Base-by-base conservation (phyloP, 164 flowering plant genomes). In the Euptelea pleiosperma region DNA sequence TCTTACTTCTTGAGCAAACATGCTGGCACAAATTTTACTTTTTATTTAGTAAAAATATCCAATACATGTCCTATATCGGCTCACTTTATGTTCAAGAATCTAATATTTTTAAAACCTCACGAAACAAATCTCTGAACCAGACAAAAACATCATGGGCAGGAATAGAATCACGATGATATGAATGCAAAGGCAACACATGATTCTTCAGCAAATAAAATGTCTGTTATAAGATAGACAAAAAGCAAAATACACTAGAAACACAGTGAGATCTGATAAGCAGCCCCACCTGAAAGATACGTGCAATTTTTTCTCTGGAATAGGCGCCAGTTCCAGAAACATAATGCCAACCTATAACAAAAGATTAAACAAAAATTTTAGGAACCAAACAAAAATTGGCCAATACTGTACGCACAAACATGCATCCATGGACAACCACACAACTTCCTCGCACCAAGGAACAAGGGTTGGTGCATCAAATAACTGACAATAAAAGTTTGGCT, bases 321-420 rank as follows among this genome's bases (percentile, higher is more conserved):
- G 11, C 12, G 44, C 66, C 66, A 61, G 56, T 28, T 60, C 47
- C 41, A 64, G 56, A 61, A 70, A 53, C 69, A 70, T 65, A 60
- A 56, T 60, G 50, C 46, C 59, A 52, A 40, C 55, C 73, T 60
- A 57, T 19, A 55, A 34, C 28, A 41, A 21, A 57, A 62, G 29
- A 35, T n/a, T n/a, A n/a, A n/a, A 31, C 18, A 36, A 0, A 44
- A 41, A 25, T 45, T n/a, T n/a, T n/a, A n/a, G n/a, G n/a, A n/a
- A n/a, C n/a, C n/a, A n/a, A n/a, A n/a, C n/a, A n/a, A n/a, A n/a
- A n/a, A n/a, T 31, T 31, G 7, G 3, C 34, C 34, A 31, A 31
- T 31, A 31, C 3, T 7, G 34, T 31, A 31, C 7, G 7, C 34
- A 31, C 7, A 31, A 31, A 31, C 34, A 3, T 7, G 7, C 7